phyloP scores from a whole-genome alignment of 1,284 basidiomycete genomes.

The Sparassis latifolia region DNA sequence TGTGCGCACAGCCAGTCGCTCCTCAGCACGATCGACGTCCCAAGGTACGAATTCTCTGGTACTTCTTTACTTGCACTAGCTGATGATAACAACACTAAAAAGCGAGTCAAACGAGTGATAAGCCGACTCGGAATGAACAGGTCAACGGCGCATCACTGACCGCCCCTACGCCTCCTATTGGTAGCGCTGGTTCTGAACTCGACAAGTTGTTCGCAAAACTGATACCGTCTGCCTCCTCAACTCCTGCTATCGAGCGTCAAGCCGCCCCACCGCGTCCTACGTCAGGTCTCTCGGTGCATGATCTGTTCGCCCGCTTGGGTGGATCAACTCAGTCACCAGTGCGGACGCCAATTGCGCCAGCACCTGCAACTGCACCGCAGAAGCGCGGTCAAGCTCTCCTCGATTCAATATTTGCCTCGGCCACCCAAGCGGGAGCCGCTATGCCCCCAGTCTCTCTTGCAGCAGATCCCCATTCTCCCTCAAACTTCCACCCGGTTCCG shows the following conservation, averaged over 20 bases:
- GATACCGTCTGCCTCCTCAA: conserved; percentile 13
- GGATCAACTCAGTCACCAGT: conserved; percentile 1
- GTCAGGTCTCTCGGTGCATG: conserved; percentile 18
- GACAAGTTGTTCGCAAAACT: conserved; percentile 61
- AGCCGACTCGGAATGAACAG: too few relatives aligned
- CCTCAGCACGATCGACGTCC: conserved; percentile 4
- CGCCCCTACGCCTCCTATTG: conserved; percentile 6
- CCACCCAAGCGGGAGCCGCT: conserved; percentile 22
- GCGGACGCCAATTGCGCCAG: conserved; percentile 1
- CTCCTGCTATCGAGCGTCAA: conserved; percentile 10
- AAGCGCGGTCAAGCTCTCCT: conserved; percentile 38
- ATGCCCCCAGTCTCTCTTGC: conserved; percentile 4
- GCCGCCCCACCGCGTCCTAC: conserved; percentile 11
- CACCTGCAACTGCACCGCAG: conserved; percentile 8
- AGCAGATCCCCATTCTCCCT: conserved; percentile 2
- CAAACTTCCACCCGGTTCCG: background rate
- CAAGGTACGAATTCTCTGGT: conserved; percentile 6
- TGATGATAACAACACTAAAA: too few relatives aligned
- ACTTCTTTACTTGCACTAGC: background rate
- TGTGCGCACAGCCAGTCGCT: conserved; percentile 22
- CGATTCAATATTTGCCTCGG: conserved; percentile 47
- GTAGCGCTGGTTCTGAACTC: conserved; percentile 39
- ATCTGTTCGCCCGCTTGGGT: conserved; percentile 18
- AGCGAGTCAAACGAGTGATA: too few relatives aligned
- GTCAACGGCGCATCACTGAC: background rate